Evolutionary conservation across 257 asterid species (phyloP).

Genomic region (Ballota nigra): DNA sequence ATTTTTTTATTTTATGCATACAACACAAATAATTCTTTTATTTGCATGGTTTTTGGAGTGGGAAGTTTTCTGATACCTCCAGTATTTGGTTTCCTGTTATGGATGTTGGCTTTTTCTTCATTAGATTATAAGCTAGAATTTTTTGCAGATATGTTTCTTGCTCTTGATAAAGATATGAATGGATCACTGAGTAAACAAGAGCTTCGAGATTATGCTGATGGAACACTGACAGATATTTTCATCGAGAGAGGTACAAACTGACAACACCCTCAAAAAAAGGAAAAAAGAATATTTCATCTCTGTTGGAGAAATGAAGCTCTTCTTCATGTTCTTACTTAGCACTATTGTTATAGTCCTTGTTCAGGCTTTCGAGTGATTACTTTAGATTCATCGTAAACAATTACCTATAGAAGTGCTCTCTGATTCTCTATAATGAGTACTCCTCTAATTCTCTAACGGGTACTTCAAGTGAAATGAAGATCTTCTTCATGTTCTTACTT

Average conservation of each 20-base stretch:
- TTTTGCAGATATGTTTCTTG: constrained; percentile 89
- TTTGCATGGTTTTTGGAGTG: constrained; percentile 11
- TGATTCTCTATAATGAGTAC: not conserved
- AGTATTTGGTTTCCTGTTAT: not conserved
- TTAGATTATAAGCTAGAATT: constrained; percentile 19
- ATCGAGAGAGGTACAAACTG: constrained; percentile 82
- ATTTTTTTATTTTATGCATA: not conserved
- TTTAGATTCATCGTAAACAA: not conserved
- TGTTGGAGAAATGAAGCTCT: not conserved
- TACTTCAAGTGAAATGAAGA: no score
- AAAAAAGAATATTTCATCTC: not conserved
- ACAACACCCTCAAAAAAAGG: not conserved
- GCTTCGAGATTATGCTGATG: constrained; percentile 98
- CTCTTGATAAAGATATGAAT: constrained; percentile 97
- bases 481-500: no score
- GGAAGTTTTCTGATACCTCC: not conserved
- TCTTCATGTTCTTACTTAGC: not conserved
- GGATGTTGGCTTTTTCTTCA: not conserved
- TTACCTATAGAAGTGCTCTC: not conserved
- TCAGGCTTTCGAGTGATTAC: not conserved
- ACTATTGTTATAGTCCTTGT: not conserved
- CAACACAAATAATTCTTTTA: not conserved
- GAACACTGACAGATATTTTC: constrained; percentile 90
- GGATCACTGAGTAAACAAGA: constrained; percentile 95
- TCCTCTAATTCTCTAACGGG: no score